These are phyloP conservation scores for Nicotiana tabacum DNA, from an alignment of 257 asterid species.

Conservation along the genomic window DNA sequence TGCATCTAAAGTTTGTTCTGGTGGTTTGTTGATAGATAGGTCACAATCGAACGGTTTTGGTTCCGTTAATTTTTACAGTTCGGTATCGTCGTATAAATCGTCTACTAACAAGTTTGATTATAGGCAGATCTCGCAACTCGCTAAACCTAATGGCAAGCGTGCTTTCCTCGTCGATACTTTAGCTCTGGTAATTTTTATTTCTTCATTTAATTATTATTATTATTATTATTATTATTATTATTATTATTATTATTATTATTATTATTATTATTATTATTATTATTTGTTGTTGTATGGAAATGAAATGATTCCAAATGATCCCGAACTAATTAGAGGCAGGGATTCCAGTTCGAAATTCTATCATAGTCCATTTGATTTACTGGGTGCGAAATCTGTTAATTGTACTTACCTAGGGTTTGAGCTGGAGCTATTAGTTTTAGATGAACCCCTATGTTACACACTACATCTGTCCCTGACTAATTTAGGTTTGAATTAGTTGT, in stretches of 20 bases:
- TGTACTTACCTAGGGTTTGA: no score
- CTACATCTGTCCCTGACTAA: background rate
- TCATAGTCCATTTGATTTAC: no score
- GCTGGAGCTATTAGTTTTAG: no score
- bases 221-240: background rate
- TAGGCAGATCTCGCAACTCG: conserved; percentile 50
- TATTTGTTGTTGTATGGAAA: background rate
- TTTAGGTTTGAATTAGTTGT: background rate
- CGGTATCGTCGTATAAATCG: conserved; percentile 24
- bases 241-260: background rate
- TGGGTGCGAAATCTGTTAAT: no score
- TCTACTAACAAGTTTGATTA: conserved; percentile 22
- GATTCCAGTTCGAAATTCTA: no score
- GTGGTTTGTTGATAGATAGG: background rate
- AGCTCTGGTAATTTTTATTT: conserved; percentile 34
- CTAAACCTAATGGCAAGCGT: conserved; percentile 35
- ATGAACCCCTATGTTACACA: no score
- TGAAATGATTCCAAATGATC: background rate
- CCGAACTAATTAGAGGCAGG: background rate
- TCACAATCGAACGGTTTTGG: background rate
- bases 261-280: background rate
- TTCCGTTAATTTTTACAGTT: conserved; percentile 17
- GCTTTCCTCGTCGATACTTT: conserved; percentile 50
- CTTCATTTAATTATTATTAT: background rate
- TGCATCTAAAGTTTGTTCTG: background rate